Percentiles rank a stretch among this genome's conserved stretches.
These are phyloP conservation scores for Microbotryomycetes sp. DNA, from an alignment of 1,284 basidiomycete species.

Conservation along the genomic window DNA sequence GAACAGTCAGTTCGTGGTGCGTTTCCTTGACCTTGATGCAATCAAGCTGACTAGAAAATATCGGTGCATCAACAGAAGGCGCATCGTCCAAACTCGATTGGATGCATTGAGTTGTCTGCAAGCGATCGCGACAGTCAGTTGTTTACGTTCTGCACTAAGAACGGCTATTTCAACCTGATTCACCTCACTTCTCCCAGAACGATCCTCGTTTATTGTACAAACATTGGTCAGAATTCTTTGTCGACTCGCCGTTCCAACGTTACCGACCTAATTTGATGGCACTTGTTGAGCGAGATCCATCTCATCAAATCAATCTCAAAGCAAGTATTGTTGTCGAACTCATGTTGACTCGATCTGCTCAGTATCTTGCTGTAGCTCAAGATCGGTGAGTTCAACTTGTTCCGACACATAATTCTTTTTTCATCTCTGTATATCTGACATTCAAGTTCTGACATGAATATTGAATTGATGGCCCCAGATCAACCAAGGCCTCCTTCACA, in stretches of 20 bases:
- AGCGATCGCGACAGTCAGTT: conserved; percentile 4
- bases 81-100: conserved; percentile 9
- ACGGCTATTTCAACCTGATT: not conserved
- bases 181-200: not conserved
- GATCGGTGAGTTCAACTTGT: conserved; percentile 12
- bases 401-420: not conserved
- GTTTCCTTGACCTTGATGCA: no score
- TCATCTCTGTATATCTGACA: no score
- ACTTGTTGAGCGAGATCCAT: conserved; percentile 19
- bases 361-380: conserved; percentile 21
- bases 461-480: no score
- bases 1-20: no score
- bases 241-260: conserved; percentile 22
- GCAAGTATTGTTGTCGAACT: conserved; percentile 8
- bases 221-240: conserved; percentile 24
- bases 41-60: no score
- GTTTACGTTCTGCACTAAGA: no score
- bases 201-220: conserved; percentile 9
- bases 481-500: conserved; percentile 26
- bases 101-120: conserved; percentile 14
- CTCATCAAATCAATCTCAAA: conserved; percentile 2
- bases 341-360: conserved; percentile 9
- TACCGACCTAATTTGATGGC: conserved; percentile 7
- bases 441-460: no score
- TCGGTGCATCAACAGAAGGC: not conserved